Conservation (phyloP, 2,329 filamentous ascomycete genomes). For the Coniella vitis region DNA sequence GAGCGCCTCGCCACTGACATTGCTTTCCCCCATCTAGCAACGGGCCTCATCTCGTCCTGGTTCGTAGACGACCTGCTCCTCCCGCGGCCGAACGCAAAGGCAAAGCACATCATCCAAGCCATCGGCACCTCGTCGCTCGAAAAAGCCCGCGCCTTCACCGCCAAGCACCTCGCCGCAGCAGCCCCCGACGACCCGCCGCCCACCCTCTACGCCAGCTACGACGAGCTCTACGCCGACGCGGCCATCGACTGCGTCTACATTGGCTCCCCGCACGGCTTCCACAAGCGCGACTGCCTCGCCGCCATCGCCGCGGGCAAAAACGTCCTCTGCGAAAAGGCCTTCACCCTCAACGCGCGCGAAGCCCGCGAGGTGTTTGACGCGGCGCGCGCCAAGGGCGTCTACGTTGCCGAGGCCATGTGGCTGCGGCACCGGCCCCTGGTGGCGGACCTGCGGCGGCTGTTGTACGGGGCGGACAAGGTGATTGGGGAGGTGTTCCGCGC, state of each 20-base stretch:
- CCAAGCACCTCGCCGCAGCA: background rate
- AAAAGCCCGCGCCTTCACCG: slow-evolving; percentile 5
- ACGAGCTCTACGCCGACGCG: slow-evolving; percentile 25
- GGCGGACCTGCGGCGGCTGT: slow-evolving; percentile 13
- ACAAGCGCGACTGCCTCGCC: slow-evolving; percentile 28
- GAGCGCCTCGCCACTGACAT: too few species aligned
- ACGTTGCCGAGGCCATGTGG: slow-evolving; percentile 32
- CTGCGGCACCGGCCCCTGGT: slow-evolving; percentile 28
- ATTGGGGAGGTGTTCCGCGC: slow-evolving; percentile 23
- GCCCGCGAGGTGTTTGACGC: slow-evolving; percentile 22
- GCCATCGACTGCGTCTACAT: slow-evolving; percentile 31
- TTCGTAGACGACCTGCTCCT: slow-evolving; percentile 3
- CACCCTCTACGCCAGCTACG: slow-evolving; percentile 24
- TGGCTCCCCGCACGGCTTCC: slow-evolving; percentile 29
- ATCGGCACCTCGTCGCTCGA: slow-evolving; percentile 8
- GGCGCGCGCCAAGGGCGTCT: slow-evolving; percentile 26
- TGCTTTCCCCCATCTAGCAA: too few species aligned
- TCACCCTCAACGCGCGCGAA: slow-evolving; percentile 27
- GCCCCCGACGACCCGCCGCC: slow-evolving; percentile 7
- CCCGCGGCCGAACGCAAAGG: slow-evolving; percentile 4
- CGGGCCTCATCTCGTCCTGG: slow-evolving; percentile 9
- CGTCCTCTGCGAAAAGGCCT: slow-evolving; percentile 31
- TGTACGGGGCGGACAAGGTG: slow-evolving; percentile 22
- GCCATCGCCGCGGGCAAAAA: slow-evolving; percentile 29
- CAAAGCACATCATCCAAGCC: slow-evolving; percentile 2